These are phyloP conservation scores for Exserohilum rostratum DNA, from an alignment of 2,329 filamentous ascomycete species.

Conservation along the genomic window DNA sequence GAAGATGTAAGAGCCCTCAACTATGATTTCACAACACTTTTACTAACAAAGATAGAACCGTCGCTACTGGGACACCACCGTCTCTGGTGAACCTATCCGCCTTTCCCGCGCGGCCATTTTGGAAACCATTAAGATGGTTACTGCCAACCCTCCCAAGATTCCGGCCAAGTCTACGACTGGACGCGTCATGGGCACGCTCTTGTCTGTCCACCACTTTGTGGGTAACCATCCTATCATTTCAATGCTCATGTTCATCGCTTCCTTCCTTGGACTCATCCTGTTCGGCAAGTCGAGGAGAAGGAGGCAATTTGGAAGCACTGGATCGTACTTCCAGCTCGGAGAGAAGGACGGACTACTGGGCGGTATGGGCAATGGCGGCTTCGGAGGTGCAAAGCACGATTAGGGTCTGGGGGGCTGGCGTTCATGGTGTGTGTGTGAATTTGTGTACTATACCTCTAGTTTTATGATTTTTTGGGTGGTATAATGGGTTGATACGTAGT, in stretches of 20 bases:
- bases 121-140: slow-evolving; percentile 78
- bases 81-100: slow-evolving; percentile 87
- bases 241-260: slow-evolving; percentile 62
- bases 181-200: slow-evolving; percentile 72
- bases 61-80: slow-evolving; percentile 92
- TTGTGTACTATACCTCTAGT: slow-evolving; percentile 17
- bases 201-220: slow-evolving; percentile 49
- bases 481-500: not conserved
- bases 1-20: slow-evolving; percentile 75
- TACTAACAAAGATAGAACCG: slow-evolving; percentile 67
- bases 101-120: slow-evolving; percentile 89
- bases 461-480: slow-evolving; percentile 2
- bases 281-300: slow-evolving; percentile 41
- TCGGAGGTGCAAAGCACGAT: slow-evolving; percentile 45
- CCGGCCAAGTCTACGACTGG: slow-evolving; percentile 79
- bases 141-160: slow-evolving; percentile 72
- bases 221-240: slow-evolving; percentile 54
- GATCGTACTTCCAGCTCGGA: slow-evolving; percentile 67
- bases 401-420: slow-evolving; percentile 12
- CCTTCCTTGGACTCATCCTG: slow-evolving; percentile 58
- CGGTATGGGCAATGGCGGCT: slow-evolving; percentile 54
- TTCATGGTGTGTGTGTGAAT: not conserved
- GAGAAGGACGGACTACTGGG: slow-evolving; percentile 72
- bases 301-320: slow-evolving; percentile 57
- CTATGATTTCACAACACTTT: not conserved